Conservation (phyloP, 345 rosid species). For the Gossypium herbaceum region DNA sequence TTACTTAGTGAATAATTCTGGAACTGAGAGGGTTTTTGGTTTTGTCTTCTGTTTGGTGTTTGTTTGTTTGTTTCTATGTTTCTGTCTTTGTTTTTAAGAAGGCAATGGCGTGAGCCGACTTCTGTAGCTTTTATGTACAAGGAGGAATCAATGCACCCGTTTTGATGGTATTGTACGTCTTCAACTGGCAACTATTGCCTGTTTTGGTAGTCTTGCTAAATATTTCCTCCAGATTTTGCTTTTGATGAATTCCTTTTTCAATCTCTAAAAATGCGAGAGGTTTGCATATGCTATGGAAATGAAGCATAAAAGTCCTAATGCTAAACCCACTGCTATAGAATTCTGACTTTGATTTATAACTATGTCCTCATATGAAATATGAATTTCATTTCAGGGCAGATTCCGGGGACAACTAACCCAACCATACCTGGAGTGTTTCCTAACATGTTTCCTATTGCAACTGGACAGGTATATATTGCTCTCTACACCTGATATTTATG, state of each 20-base stretch:
- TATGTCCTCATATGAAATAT: slow-evolving; percentile 19
- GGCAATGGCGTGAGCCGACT: slow-evolving; percentile 92
- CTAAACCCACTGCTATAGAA: slow-evolving; percentile 12
- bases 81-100: slow-evolving; percentile 71
- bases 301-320: slow-evolving; percentile 15
- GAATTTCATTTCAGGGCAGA: slow-evolving; percentile 57
- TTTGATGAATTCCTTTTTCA: slow-evolving; percentile 27
- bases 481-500: background rate
- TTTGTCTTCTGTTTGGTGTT: slow-evolving; percentile 49
- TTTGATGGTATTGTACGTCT: slow-evolving; percentile 88
- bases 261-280: slow-evolving; percentile 22
- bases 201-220: slow-evolving; percentile 69
- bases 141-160: slow-evolving; percentile 84
- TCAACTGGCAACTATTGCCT: slow-evolving; percentile 84
- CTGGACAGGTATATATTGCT: slow-evolving; percentile 58
- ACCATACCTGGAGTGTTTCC: slow-evolving; percentile 82
- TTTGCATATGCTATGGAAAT: slow-evolving; percentile 23
- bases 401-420: slow-evolving; percentile 56
- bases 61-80: slow-evolving; percentile 78
- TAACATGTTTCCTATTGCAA: slow-evolving; percentile 64
- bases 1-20: slow-evolving; percentile 42
- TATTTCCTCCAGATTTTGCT: slow-evolving; percentile 40
- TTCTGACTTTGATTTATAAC: slow-evolving; percentile 13
- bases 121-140: slow-evolving; percentile 92
- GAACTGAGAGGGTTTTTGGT: too few species aligned